phyloP scores from a whole-genome alignment of 306 rosid genomes.

The Ormosia emarginata region DNA sequence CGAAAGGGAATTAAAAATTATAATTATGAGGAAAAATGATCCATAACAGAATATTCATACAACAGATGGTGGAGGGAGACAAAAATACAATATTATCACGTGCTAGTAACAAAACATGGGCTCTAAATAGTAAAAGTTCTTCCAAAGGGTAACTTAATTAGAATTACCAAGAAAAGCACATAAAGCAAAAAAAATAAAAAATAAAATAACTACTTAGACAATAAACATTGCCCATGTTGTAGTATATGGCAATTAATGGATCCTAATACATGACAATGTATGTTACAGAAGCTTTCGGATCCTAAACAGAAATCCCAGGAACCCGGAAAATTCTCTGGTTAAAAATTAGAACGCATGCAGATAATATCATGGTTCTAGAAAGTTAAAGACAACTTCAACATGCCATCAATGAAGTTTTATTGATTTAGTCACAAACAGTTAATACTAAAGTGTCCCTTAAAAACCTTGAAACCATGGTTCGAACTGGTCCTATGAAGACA shows the following conservation, averaged over 20 bases:
- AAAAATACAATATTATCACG: not conserved
- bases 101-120: not conserved
- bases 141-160: not conserved
- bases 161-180: not conserved
- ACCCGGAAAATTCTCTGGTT: not conserved
- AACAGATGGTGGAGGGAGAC: not conserved
- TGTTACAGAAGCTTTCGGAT: not conserved
- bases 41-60: not conserved
- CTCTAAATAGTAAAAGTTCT: not conserved
- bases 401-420: not conserved
- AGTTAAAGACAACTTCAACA: not conserved
- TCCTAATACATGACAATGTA: not conserved
- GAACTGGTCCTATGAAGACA: not conserved
- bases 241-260: not conserved
- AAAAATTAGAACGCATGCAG: not conserved
- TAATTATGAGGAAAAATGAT: not conserved
- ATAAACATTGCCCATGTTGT: not conserved
- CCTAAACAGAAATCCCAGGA: conserved; percentile 16
- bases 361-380: conserved; percentile 10
- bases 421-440: not conserved
- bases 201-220: not conserved
- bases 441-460: not conserved
- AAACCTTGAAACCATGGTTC: not conserved
- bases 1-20: not conserved
- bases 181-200: not conserved